Base-by-base conservation (phyloP, 2,329 filamentous ascomycete genomes). In the Annulohypoxylon truncatum region DNA sequence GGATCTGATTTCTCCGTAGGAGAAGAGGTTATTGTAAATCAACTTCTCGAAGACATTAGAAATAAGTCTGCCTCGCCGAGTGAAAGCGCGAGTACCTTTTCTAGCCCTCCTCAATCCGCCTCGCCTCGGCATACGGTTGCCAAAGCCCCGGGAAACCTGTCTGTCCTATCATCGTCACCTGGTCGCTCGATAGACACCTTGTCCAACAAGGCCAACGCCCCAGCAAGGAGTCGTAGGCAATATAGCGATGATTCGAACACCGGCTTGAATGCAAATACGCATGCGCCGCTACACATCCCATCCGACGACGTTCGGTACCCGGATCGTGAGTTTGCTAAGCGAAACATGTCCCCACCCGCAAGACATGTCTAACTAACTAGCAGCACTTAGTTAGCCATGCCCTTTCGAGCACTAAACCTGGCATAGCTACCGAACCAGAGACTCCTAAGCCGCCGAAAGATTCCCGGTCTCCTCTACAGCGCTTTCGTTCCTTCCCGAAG, bases 401-500 rank as follows among this genome's bases (percentile, higher is more conserved):
- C 1, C 69, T 85, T 6, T 75, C 75, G 1, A 71, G 46, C 61
- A 59, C 64, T 68, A 47, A 60, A 28, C 15, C 70, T 22, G 31
- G 72, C 29, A 61, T 71, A 24, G 58, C 67, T 10, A 46, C 62
- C n/a, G 47, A 46, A 18, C 44, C 63, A 4, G 52, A 63, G 13
- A 44, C 62, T 31, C 51, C 42, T 7, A 63, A 74, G 6, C 47
- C 71, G 0, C 67, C 70, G 20, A 68, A 76, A 9, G 81, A 83
- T 53, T 74, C 70, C 1, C 78, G 77, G 18, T 83, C 85, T 1
- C 94, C 94, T 0, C 80, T 97, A 1, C 85, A 93, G 67, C 88
- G 91, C 31, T 97, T 97, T 73, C 90, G 94, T 35, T 89, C 88
- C 0, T 89, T 86, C 60, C 93, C 93, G 0, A 90, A 85, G 74